These are phyloP conservation scores for Spergularia bocconei DNA, from an alignment of 148 eudicot genomes.

Conservation along the genomic window DNA sequence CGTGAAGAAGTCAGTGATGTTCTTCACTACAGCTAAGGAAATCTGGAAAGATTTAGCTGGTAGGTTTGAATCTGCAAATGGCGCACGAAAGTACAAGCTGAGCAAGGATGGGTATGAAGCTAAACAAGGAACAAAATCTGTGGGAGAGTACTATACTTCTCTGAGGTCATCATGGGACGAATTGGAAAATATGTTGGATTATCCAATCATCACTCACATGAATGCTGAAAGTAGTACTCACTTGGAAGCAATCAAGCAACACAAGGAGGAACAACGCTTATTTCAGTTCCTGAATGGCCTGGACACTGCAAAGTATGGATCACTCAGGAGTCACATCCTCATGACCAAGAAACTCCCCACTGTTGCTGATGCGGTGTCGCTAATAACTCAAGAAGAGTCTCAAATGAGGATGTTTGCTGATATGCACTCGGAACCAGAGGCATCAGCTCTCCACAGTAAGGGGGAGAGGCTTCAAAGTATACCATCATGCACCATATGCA, in stretches of 20 bases:
- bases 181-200: not conserved
- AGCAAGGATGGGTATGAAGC: not conserved
- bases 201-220: not conserved
- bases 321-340: not conserved
- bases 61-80: not conserved
- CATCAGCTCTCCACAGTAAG: not conserved
- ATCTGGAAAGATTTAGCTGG: not conserved
- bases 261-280: not conserved
- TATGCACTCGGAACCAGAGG: not conserved
- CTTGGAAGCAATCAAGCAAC: not conserved
- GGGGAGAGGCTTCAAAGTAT: no score
- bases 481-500: no score
- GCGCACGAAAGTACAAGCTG: not conserved
- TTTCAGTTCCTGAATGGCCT: slow-evolving; percentile 10
- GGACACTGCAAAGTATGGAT: not conserved
- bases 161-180: no score
- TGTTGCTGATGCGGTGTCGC: not conserved
- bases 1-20: no score
- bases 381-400: not conserved
- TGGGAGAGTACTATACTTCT: no score
- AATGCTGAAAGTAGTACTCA: not conserved
- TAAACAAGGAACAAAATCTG: no score
- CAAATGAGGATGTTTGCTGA: not conserved
- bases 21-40: not conserved
- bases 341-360: not conserved